A percentile compares a stretch with the other conserved stretches of the same genome.
phyloP scores from a whole-genome alignment of 2,329 filamentous ascomycete species.

The Cladosporium sp. region DNA sequence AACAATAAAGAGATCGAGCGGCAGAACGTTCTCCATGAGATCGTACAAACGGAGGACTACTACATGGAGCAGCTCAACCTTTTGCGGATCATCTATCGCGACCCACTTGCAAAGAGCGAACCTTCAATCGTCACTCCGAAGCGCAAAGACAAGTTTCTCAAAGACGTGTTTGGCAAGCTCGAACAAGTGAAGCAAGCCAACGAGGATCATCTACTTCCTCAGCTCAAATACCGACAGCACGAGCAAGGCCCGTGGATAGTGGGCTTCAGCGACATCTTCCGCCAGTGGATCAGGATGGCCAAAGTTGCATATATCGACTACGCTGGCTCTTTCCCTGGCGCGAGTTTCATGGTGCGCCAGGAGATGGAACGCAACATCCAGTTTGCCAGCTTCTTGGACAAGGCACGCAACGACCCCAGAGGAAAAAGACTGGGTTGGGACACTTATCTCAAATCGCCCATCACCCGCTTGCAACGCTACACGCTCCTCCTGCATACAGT shows the following conservation, averaged over 20 bases:
- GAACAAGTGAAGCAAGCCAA: constrained; percentile 87
- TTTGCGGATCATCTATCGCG: constrained; percentile 76
- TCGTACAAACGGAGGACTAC: constrained; percentile 85
- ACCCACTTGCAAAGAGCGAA: constrained; percentile 66
- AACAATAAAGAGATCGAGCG: constrained; percentile 84
- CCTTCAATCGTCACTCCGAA: constrained; percentile 78
- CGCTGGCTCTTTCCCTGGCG: constrained; percentile 78
- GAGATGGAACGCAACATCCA: constrained; percentile 80
- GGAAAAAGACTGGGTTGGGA: constrained; percentile 87
- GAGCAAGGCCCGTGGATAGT: constrained; percentile 93
- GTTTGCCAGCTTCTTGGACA: constrained; percentile 81
- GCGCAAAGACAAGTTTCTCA: constrained; percentile 72
- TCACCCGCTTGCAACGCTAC: constrained; percentile 88
- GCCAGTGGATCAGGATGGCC: constrained; percentile 97
- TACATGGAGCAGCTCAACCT: constrained; percentile 89
- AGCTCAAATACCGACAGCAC: constrained; percentile 93
- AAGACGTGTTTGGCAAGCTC: constrained; percentile 83
- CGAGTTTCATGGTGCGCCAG: constrained; percentile 74
- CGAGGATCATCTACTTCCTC: constrained; percentile 84
- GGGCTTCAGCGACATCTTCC: constrained; percentile 94
- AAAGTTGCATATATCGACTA: constrained; percentile 87
- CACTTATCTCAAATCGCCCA: constrained; percentile 87
- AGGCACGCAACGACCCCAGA: constrained; percentile 69
- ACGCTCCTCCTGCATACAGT: constrained; percentile 77
- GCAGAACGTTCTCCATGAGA: constrained; percentile 92